Evolutionary conservation across 768 basidiomycete genomes (phyloP), one percentile per base, ranked within the genome.

Genomic region (Lentinus tigrinus): DNA sequence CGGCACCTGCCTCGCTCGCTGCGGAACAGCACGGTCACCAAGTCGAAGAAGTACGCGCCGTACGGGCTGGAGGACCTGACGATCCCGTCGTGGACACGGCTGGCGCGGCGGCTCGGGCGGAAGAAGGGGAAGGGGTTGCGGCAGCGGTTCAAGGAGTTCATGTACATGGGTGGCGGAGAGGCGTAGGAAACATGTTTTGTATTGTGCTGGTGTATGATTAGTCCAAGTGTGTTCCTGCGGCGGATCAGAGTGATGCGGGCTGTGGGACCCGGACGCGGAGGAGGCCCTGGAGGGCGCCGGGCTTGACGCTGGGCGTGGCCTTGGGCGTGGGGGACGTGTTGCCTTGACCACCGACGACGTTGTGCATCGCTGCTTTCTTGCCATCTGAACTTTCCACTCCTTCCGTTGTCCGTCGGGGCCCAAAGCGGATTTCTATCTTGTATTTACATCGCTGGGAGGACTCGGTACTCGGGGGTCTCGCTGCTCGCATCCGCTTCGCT

Each of bases 1-100:
- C 71, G 71, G 61, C 80, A 81, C 39, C 75, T 89, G 63, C 88
- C 88, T 3, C 67, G 70, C 49, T 70, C 74, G 52, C 71, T 88
- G 67, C 74, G 74, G 42, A 70, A 76, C 40, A 69, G 67, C 59
- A 76, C 71, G 55, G 67, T 65, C 63, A 77, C 74, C 65, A 77
- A 75, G 68, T 76, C 75, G 56, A 78, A 76, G 62, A 79, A 77
- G 65, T 85, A 80, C 57, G 81, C 85, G 56, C 90, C 91, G 46
- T 96, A 92, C 72, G 70, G 66, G 63, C 77, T 95, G 83, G 62
- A 59, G 53, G 93, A 95, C 68, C 75, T 95, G 75, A 95, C 92
- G 62, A 85, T 95, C 36, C 71, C 75, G 56, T 85, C 84, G 53
- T 95, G 89, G 85, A 72, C 90, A 50, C 75, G 73, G 60, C 77